Evolutionary conservation across 352 stramenopile genomes (phyloP), one percentile per base, ranked within the genome.

Genomic region (Phytophthora sp.): DNA sequence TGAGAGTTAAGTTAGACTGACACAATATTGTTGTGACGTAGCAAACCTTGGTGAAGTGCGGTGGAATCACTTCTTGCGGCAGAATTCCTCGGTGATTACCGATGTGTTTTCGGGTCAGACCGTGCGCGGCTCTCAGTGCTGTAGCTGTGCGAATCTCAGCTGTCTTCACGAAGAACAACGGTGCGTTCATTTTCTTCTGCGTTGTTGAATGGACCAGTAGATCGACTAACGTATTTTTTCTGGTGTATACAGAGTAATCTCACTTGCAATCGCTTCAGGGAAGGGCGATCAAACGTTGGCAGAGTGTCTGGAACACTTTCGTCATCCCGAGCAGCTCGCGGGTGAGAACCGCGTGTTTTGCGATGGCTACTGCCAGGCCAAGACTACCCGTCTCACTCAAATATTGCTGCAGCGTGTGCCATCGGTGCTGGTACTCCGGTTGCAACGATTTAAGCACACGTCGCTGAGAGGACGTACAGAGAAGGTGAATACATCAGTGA

Each of bases 41-140:
- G 82, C 61, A 15, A 79, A 78, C 12, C 68, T 95, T 15, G 77
- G 82, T 0, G 74, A 88, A 24, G 31, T 93, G 12, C 72, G 73
- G 18, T 94, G 84, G 84, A 71, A 74, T 24, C 60, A 78, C 11
- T 91, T 88, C 35, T 46, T 90, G n/a, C 60, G 69, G 13, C 61
- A 79, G 13, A 89, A 93, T 56, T 47, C 76, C 0, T 94, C 85
- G 8, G 74, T 89, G 18, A 82, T 95, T 49, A 90, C 85, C 0
- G 64, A 86, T 39, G 30, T 91, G 15, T 95, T 94, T 51, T 77
- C 71, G 4, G 82, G 80, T 0, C 86, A 95, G 65, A 89, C 77
- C 29, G 86, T 94, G n/a, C 82, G 84, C 11, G 88, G 88, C 13
- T 91, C 82, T 4, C 82, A 89, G 42, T 95, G 87, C 58, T 81